Conservation (phyloP, 164 flowering plant species). For the Hamamelis virginiana region DNA sequence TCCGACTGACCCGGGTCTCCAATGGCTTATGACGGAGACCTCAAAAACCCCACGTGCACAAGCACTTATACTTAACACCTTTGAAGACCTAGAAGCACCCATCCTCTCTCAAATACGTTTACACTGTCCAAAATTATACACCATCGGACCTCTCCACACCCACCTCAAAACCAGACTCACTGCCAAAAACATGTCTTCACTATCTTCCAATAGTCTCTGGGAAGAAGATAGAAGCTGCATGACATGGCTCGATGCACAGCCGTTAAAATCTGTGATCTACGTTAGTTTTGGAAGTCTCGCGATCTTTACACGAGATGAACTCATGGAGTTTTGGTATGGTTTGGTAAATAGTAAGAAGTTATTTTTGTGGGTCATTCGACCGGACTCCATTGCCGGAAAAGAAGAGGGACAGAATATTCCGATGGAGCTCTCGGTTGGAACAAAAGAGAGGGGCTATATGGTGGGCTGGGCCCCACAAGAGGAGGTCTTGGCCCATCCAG, state of each 20-base stretch:
- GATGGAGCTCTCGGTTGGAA: constrained; percentile 26
- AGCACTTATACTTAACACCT: constrained; percentile 29
- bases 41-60: too few species aligned
- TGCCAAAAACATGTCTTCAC: not conserved
- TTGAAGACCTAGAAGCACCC: constrained; percentile 28
- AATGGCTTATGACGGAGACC: too few species aligned
- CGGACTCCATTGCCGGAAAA: constrained; percentile 13
- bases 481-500: too few species aligned
- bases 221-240: constrained; percentile 46
- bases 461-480: too few species aligned
- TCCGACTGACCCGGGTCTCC: too few species aligned
- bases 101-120: constrained; percentile 24
- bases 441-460: constrained; percentile 27
- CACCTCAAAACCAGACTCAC: constrained; percentile 17
- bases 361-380: constrained; percentile 43
- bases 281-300: constrained; percentile 52
- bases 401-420: constrained; percentile 14
- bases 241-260: constrained; percentile 49
- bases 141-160: too few species aligned
- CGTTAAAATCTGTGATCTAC: constrained; percentile 45
- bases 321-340: constrained; percentile 55
- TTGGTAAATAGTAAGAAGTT: constrained; percentile 41
- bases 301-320: constrained; percentile 12
- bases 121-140: constrained; percentile 26
- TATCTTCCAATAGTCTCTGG: constrained; percentile 29